phyloP scores from a whole-genome alignment of 1,284 basidiomycete species.

The Malassezia yamatoensis region DNA sequence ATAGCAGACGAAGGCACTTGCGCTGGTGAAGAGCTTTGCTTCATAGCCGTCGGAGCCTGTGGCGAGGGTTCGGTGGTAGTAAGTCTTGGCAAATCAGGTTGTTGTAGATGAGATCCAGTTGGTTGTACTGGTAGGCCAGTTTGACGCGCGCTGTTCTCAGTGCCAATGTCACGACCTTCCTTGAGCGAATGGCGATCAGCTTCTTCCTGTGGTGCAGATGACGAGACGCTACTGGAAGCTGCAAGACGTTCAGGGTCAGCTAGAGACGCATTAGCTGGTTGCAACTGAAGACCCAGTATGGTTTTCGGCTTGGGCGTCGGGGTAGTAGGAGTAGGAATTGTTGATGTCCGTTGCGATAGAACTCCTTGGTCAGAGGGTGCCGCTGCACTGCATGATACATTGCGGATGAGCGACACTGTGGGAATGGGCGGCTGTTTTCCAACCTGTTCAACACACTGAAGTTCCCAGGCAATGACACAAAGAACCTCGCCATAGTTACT shows the following conservation, averaged over 20 bases:
- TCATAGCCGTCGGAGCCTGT: neutral
- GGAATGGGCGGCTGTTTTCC: constrained; percentile 33
- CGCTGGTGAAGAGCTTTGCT: neutral
- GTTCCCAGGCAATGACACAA: constrained; percentile 48
- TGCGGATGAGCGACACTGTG: constrained; percentile 24
- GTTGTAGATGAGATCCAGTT: neutral
- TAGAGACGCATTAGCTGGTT: constrained; percentile 2
- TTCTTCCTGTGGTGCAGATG: neutral
- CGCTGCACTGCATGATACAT: neutral
- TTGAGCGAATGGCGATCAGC: neutral
- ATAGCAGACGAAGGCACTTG: neutral
- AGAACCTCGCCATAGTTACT: constrained; percentile 48
- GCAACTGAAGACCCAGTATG: constrained; percentile 12
- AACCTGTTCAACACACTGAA: constrained; percentile 44
- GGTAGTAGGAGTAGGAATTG: neutral
- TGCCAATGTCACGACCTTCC: neutral
- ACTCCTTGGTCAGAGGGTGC: neutral
- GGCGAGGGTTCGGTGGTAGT: neutral
- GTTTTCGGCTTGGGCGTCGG: neutral
- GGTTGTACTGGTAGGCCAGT: neutral
- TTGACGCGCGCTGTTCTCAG: neutral
- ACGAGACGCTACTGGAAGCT: neutral
- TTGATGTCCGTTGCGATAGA: neutral
- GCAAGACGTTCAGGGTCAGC: neutral
- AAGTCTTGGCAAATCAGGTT: neutral